Evolutionary conservation across 306 rosid genomes (phyloP).

Genomic region (Mimosa pudica): DNA sequence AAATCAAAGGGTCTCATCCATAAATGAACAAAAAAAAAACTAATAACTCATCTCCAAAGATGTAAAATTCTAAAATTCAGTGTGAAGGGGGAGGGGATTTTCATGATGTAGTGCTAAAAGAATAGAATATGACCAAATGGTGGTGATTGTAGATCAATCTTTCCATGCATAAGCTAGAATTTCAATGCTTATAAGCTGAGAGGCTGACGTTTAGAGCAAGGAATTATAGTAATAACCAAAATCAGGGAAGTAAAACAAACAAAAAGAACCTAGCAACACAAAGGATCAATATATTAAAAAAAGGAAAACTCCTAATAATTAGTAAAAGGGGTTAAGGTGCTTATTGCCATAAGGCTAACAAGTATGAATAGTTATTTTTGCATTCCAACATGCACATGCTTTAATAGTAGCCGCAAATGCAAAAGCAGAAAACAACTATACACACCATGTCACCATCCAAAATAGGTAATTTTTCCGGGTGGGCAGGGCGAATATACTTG

Average conservation of each 20-base stretch:
- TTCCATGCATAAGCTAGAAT: neutral
- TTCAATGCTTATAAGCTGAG: neutral
- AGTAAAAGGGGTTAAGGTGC: neutral
- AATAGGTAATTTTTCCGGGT: neutral
- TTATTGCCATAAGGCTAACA: neutral
- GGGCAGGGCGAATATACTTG: neutral
- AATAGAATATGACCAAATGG: neutral
- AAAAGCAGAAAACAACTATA: neutral
- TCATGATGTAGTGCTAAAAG: neutral
- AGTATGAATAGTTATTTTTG: neutral
- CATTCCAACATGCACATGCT: neutral
- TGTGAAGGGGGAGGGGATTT: neutral
- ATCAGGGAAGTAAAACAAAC: neutral
- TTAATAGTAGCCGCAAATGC: neutral
- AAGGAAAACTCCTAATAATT: neutral
- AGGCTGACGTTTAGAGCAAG: neutral
- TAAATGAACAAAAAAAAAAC: slow-evolving; percentile 1
- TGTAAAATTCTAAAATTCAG: neutral
- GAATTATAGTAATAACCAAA: neutral
- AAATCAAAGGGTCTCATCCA: neutral
- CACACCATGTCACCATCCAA: neutral
- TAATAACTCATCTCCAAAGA: slow-evolving; percentile 3
- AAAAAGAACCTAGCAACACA: neutral
- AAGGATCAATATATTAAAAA: neutral
- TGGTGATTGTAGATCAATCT: slow-evolving; percentile 11